Evolutionary conservation across 495 filamentous ascomycete genomes (phyloP), one percentile per base, ranked within the genome.

Genomic region (Penicillium egyptiacum): DNA sequence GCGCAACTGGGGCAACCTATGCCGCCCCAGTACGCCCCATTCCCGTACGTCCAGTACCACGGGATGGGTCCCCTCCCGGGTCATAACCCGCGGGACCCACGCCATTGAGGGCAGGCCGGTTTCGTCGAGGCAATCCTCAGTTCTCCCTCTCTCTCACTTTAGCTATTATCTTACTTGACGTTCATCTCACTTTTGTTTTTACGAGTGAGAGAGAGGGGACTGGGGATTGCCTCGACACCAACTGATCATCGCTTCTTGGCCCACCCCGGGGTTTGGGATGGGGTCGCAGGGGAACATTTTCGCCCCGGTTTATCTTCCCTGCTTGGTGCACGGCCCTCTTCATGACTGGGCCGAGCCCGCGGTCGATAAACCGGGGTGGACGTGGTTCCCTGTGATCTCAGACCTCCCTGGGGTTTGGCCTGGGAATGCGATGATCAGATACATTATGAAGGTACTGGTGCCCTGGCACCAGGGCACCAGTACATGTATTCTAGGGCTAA

Each of bases 11-110:
- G 63, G 17, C 65, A 65, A 22, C 67, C 60, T 0, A 66, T 66
- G 61, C 63, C 62, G 4, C 35, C 60, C 6, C 68, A 68, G 14
- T 68, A 59, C 41, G 63, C 65, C 12, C 65, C 65, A 16, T 64
- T 67, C 52, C 67, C 64, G 14, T 69, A 67, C 41, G 55, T 57
- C 6, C 61, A 50, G 5, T 69, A 66, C 35, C 35, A 39, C 52
- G 53, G 53, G 11, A 50, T 65, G 60, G 53, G 44, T 11, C 56
- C 31, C 41, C 20, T 58, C 31, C 57, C 47, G 28, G 57, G 46
- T 37, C 59, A 46, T 31, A 53, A 53, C 44, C 57, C 50, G 22
- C 51, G 20, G 39, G 56, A 30, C 19, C 55, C 52, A 49, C 43
- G 44, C 40, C 55, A 47, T 55, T 55, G 41, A 55, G 44, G 50